Conservation (phyloP, 768 basidiomycete species). For the Podaxis sp. region DNA sequence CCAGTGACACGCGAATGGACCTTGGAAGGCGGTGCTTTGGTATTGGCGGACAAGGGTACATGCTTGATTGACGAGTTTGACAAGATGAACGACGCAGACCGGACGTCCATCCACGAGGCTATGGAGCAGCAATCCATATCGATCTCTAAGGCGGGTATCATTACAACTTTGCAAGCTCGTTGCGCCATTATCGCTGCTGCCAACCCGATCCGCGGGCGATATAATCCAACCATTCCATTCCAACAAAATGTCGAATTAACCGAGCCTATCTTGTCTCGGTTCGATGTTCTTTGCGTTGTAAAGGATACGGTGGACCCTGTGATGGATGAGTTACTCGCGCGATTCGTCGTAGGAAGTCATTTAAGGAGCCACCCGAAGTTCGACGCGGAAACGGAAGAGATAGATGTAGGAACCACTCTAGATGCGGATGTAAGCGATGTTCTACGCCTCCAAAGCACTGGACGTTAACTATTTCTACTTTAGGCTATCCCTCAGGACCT, state of each 20-base stretch:
- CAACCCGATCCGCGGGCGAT: constrained; percentile 95
- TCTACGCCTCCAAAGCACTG: constrained; percentile 1
- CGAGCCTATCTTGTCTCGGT: constrained; percentile 96
- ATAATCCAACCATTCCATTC: constrained; percentile 98
- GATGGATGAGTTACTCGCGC: constrained; percentile 92
- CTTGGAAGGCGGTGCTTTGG: constrained; percentile 94
- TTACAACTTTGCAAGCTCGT: constrained; percentile 96
- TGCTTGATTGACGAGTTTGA: constrained; percentile 99
- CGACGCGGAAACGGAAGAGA: constrained; percentile 83
- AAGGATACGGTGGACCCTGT: constrained; percentile 98
- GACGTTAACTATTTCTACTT: neutral
- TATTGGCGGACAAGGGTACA: constrained; percentile 97
- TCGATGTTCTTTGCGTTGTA: constrained; percentile 97
- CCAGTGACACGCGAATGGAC: constrained; percentile 98
- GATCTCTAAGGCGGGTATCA: constrained; percentile 98
- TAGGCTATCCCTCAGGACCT: constrained; percentile 97
- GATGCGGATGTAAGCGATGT: constrained; percentile 82
- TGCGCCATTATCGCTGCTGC: constrained; percentile 98
- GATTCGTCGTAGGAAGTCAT: constrained; percentile 98
- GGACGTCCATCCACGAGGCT: constrained; percentile 98
- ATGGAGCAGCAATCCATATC: constrained; percentile 99
- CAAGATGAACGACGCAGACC: constrained; percentile 99
- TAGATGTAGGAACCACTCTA: constrained; percentile 84
- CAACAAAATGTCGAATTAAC: constrained; percentile 98
- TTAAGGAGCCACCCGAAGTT: constrained; percentile 93